Percentiles rank a stretch among this genome's conserved stretches.
Evolutionary conservation across 768 basidiomycete genomes (phyloP).

Genomic region (Russula virescens): DNA sequence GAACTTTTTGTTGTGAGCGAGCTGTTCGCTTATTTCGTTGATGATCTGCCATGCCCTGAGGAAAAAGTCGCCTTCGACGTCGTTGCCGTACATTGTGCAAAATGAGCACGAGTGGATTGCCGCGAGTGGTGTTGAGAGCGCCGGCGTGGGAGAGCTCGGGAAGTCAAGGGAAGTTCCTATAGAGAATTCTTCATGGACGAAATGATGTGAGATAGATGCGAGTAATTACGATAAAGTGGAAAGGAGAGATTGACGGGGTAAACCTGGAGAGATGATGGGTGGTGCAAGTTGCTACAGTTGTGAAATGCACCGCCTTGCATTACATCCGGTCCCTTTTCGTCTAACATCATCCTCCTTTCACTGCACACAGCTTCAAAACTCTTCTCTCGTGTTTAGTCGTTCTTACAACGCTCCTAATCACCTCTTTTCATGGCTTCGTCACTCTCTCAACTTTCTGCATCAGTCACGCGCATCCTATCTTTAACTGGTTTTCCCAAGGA

Average conservation of each 20-base stretch:
- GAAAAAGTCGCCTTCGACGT: conserved; percentile 20
- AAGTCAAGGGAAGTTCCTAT: not conserved
- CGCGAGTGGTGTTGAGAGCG: not conserved
- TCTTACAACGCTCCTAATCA: conserved; percentile 18
- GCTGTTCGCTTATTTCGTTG: conserved; percentile 37
- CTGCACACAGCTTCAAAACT: conserved; percentile 13
- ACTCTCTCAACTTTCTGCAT: conserved; percentile 81
- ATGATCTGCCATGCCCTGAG: conserved; percentile 24
- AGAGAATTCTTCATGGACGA: conserved; percentile 1
- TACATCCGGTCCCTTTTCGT: not conserved
- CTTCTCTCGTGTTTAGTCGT: conserved; percentile 2
- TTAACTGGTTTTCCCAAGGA: conserved; percentile 91
- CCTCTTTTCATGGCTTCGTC: conserved; percentile 53
- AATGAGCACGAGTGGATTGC: not conserved
- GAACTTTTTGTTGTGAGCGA: conserved; percentile 41
- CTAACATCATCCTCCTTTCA: not conserved
- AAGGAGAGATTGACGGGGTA: not conserved
- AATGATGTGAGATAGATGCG: not conserved
- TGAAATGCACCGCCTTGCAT: not conserved
- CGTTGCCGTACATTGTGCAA: conserved; percentile 15
- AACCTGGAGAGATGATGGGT: too few relatives aligned
- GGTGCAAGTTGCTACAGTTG: too few relatives aligned
- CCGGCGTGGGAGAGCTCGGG: conserved; percentile 15
- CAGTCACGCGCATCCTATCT: conserved; percentile 91
- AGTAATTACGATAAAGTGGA: not conserved